A percentile compares a stretch with the other conserved stretches of the same genome.
Evolutionary conservation across 768 basidiomycete species (phyloP).

Genomic region (Daedalea quercina): DNA sequence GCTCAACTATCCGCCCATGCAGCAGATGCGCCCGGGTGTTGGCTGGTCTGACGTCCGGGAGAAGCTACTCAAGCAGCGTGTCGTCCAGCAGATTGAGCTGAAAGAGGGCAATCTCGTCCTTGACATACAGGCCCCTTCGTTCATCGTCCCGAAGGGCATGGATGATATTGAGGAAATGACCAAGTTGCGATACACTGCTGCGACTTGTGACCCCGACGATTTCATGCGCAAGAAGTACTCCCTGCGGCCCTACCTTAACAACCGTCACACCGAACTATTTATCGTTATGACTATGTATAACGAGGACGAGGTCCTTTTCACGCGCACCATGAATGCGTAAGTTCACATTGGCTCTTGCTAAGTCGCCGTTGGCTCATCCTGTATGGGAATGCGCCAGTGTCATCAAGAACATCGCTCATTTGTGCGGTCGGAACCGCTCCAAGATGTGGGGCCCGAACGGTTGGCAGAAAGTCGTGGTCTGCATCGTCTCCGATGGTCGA

Average conservation of each 20-base stretch:
- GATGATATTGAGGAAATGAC: slow-evolving; percentile 63
- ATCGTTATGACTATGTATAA: slow-evolving; percentile 98
- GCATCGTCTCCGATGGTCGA: slow-evolving; percentile 80
- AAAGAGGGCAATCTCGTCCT: slow-evolving; percentile 80
- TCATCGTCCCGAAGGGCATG: slow-evolving; percentile 67
- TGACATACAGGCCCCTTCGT: slow-evolving; percentile 73
- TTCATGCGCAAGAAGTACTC: slow-evolving; percentile 76
- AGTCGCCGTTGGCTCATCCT: neutral
- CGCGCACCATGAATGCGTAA: slow-evolving; percentile 79
- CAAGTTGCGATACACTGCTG: slow-evolving; percentile 84
- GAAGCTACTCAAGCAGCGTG: slow-evolving; percentile 77
- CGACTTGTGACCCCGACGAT: slow-evolving; percentile 85
- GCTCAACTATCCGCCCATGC: slow-evolving; percentile 53
- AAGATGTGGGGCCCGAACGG: slow-evolving; percentile 85
- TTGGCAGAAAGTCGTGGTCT: slow-evolving; percentile 89
- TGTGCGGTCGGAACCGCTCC: slow-evolving; percentile 62
- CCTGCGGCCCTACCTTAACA: slow-evolving; percentile 70
- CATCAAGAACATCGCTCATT: slow-evolving; percentile 80
- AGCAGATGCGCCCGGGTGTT: slow-evolving; percentile 35
- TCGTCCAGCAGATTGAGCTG: slow-evolving; percentile 73
- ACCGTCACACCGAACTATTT: slow-evolving; percentile 84
- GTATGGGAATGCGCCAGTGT: slow-evolving; percentile 43
- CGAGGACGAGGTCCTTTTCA: slow-evolving; percentile 78
- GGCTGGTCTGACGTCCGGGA: slow-evolving; percentile 63
- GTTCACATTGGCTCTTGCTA: slow-evolving; percentile 22